Evolutionary conservation across 495 filamentous ascomycete species (phyloP), one percentile per base, ranked within the genome.

Genomic region (Penicillium soppii): DNA sequence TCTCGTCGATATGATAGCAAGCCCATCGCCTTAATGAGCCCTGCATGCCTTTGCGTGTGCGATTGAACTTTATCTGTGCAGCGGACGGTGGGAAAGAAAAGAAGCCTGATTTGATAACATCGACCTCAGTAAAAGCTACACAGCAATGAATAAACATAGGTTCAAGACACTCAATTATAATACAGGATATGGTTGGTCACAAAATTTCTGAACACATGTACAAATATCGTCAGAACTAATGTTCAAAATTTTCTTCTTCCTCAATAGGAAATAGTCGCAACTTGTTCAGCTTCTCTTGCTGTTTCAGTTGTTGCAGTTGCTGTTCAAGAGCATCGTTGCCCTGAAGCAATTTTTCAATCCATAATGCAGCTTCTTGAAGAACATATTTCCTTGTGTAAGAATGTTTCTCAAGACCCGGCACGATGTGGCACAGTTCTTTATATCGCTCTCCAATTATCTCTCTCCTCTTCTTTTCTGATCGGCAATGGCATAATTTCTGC

Each of bases 331-430:
- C 39, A 15, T 61, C 46, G 41, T 64, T 64, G 1, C 52, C 61
- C 15, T 47, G 20, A 6, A 54, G 4, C 19, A 64, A 32, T 2
- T 19, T 16, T 32, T 47, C 33, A 6, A 64, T 41, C 35, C 50
- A 64, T 16, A 51, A 27, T 6, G 61, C 61, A 10, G 61, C 21
- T 25, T 53, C 54, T 26, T 53, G 46, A 3, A 64, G 22, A 21
- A 64, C 32, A 43, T 64, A 61, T 19, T 64, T 64, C 2, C 61
- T 38, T 1, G 61, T 64, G 16, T 53, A 64, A 39, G 60, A 51
- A 19, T 56, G 52, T 3, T 37, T 52, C 26, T 48, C 40, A 13
- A 64, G 43, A 1, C 54, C 55, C 0, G 61, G 61, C 4, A 64
- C 61, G 16, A 53, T 15, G 1, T 42, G 29, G 4, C 51, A 61